Percentiles rank a stretch among this genome's conserved stretches.
Conservation (phyloP, 208 protist genomes). For the Sergeia podlipaevii region DNA sequence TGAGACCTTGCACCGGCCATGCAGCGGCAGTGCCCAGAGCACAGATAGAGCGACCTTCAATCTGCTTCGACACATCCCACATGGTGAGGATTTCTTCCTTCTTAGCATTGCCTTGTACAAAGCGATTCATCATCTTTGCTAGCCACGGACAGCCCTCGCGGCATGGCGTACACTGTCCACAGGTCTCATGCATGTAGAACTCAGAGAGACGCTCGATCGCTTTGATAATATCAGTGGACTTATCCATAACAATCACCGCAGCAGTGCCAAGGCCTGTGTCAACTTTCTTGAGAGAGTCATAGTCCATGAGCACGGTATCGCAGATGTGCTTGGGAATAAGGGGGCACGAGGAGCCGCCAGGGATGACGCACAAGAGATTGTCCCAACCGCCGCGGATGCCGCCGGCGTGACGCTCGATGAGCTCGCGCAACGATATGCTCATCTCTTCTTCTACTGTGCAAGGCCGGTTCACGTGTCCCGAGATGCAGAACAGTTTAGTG, state of each 20-base stretch:
- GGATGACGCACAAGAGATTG: slow-evolving; percentile 97
- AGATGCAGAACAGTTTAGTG: slow-evolving; percentile 98
- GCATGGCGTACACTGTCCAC: slow-evolving; percentile 98
- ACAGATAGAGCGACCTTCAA: slow-evolving; percentile 99
- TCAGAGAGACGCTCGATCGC: slow-evolving; percentile 94
- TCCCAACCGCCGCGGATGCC: slow-evolving; percentile 98
- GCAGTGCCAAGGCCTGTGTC: slow-evolving; percentile 98
- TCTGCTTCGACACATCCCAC: slow-evolving; percentile 96
- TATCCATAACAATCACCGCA: slow-evolving; percentile 99
- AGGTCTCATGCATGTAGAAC: slow-evolving; percentile 98
- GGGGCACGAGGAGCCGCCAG: slow-evolving; percentile 97
- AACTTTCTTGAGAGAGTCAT: slow-evolving; percentile 93
- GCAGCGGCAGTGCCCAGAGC: slow-evolving; percentile 98
- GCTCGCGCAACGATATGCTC: slow-evolving; percentile 96
- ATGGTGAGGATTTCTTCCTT: slow-evolving; percentile 98
- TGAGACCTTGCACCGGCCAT: slow-evolving; percentile 98
- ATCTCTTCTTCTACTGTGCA: slow-evolving; percentile 99
- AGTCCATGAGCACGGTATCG: slow-evolving; percentile 98
- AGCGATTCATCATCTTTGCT: slow-evolving; percentile 96
- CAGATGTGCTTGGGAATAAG: slow-evolving; percentile 95
- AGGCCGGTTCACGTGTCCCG: slow-evolving; percentile 98
- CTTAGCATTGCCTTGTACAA: slow-evolving; percentile 96
- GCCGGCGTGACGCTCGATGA: slow-evolving; percentile 97
- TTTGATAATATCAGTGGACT: slow-evolving; percentile 96
- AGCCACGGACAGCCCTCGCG: slow-evolving; percentile 96